Conservation (phyloP, 305 asterid species). For the Ilex paraguariensis region DNA sequence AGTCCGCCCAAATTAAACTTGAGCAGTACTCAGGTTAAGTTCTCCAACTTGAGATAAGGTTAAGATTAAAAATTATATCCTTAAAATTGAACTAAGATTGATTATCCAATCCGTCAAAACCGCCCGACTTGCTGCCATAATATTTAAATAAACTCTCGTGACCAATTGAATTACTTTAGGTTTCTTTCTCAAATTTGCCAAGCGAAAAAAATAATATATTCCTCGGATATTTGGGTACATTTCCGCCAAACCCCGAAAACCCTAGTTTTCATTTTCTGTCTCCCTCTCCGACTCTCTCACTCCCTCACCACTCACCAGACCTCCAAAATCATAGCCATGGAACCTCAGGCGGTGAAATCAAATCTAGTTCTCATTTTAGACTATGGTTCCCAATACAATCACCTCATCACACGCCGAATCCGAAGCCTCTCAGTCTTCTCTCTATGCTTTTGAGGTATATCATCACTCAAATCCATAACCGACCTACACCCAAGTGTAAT, state of each 20-base stretch:
- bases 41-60: no score
- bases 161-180: no score
- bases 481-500: constrained; percentile 61
- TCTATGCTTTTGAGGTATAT: constrained; percentile 79
- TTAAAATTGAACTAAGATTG: no score
- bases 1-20: no score
- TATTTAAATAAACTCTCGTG: no score
- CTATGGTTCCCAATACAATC: constrained; percentile 95
- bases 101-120: no score
- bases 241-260: constrained; percentile 62
- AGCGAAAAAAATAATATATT: no score
- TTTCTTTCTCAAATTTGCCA: no score
- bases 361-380: constrained; percentile 73
- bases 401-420: constrained; percentile 91
- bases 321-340: constrained; percentile 30
- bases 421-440: constrained; percentile 78
- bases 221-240: constrained; percentile 5
- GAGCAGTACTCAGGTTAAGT: no score
- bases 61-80: no score
- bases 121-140: no score
- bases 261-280: constrained; percentile 43
- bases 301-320: constrained; percentile 1
- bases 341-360: constrained; percentile 50
- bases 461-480: constrained; percentile 54
- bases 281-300: constrained; percentile 7